Conservation (phyloP, 2,329 filamentous ascomycete genomes). For the Epichloe aotearoae region DNA sequence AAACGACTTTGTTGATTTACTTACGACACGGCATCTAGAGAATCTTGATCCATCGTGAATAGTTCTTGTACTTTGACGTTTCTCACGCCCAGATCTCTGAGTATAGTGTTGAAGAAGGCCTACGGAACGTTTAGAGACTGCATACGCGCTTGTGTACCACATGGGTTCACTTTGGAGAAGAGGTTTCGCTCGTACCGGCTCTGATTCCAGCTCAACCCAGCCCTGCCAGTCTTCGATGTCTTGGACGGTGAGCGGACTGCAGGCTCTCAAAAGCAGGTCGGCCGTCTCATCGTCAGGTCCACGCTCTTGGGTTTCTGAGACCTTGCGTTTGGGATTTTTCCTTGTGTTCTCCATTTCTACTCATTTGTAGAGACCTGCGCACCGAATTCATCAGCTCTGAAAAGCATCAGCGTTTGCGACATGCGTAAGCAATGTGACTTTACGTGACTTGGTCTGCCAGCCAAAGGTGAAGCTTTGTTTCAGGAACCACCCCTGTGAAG, state of each 20-base stretch:
- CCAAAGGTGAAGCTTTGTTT: neutral
- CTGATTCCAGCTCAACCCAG: constrained; percentile 79
- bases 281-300: constrained; percentile 12
- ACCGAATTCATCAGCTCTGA: neutral
- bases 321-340: constrained; percentile 33
- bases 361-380: neutral
- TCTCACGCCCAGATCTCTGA: constrained; percentile 63
- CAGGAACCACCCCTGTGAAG: neutral
- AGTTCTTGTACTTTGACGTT: constrained; percentile 67
- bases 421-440: neutral
- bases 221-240: constrained; percentile 53
- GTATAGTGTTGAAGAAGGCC: constrained; percentile 77
- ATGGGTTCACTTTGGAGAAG: no score
- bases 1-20: constrained; percentile 9
- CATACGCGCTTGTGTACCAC: neutral
- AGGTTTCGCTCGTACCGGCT: constrained; percentile 50
- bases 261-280: constrained; percentile 30
- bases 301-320: constrained; percentile 14
- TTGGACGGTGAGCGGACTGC: constrained; percentile 33
- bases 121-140: constrained; percentile 17
- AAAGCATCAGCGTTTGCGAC: no score
- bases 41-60: constrained; percentile 54
- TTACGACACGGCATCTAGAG: constrained; percentile 50
- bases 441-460: neutral
- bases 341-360: constrained; percentile 8